A percentile compares a stretch with the other conserved stretches of the same genome.
Conservation (phyloP, 2,329 filamentous ascomycete species). For the Knoxdaviesia capensis region DNA sequence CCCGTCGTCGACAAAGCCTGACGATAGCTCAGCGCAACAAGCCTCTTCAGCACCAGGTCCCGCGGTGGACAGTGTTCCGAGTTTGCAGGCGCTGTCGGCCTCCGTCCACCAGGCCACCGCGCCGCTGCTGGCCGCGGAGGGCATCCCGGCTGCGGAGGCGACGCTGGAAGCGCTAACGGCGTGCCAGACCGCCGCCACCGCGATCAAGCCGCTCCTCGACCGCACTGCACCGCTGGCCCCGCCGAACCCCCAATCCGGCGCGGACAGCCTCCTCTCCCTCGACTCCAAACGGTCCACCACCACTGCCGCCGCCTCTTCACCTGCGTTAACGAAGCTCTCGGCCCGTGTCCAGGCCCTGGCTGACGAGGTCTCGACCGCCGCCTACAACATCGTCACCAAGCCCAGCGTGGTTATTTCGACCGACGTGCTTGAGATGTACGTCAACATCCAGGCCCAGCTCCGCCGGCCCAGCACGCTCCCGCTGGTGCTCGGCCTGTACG, state of each 20-base stretch:
- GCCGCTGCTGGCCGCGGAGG: constrained; percentile 21
- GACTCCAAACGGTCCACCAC: constrained; percentile 9
- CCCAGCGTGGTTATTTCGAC: constrained; percentile 66
- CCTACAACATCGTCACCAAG: constrained; percentile 52
- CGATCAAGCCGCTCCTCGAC: constrained; percentile 14
- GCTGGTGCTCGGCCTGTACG: constrained; percentile 62
- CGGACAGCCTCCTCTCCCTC: constrained; percentile 15
- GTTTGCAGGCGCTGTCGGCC: constrained; percentile 18
- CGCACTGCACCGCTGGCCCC: constrained; percentile 1
- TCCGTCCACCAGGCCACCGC: constrained; percentile 21
- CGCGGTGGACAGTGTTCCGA: too few relatives aligned
- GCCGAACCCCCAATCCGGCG: constrained; percentile 9
- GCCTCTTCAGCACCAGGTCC: too few relatives aligned
- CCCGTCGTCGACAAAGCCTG: too few relatives aligned
- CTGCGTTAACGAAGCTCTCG: too few relatives aligned
- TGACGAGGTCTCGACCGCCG: constrained; percentile 33
- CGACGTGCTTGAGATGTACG: constrained; percentile 51
- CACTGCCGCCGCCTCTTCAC: background rate
- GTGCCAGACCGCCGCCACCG: constrained; percentile 23
- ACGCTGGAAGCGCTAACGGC: constrained; percentile 22
- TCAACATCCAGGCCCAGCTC: constrained; percentile 55
- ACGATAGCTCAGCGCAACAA: too few relatives aligned
- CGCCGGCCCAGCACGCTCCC: constrained; percentile 59
- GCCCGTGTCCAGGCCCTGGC: too few relatives aligned
- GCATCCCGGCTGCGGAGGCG: constrained; percentile 22